Percentiles rank a stretch among this genome's conserved stretches.
Evolutionary conservation across 306 rosid species (phyloP).

Genomic region (Dalbergia cochinchinensis): DNA sequence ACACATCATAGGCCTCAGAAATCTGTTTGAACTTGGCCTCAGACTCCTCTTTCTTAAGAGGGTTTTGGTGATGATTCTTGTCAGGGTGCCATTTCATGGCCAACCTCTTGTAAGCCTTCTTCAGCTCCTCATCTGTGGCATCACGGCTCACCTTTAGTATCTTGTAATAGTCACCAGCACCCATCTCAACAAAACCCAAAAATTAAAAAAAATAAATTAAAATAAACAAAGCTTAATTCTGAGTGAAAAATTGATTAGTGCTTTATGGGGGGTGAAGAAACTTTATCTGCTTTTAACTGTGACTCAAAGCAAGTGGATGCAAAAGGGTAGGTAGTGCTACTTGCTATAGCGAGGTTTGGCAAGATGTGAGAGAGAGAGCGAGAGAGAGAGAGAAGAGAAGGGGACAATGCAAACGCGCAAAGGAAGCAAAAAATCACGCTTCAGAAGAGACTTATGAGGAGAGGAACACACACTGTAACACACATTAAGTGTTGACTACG

Average conservation of each 20-base stretch:
- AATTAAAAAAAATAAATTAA: background rate
- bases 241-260: background rate
- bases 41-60: conserved; percentile 59
- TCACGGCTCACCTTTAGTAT: conserved; percentile 69
- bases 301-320: background rate
- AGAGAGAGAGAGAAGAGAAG: background rate
- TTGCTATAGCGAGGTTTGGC: no score
- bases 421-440: conserved; percentile 33
- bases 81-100: conserved; percentile 88
- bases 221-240: background rate
- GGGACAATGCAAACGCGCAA: conserved; percentile 20
- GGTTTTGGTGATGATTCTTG: conserved; percentile 55
- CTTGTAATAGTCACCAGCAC: conserved; percentile 68
- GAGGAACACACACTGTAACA: background rate
- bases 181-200: conserved; percentile 53
- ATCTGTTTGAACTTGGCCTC: conserved; percentile 81
- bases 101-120: conserved; percentile 71
- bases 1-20: conserved; percentile 79
- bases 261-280: background rate
- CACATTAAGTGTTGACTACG: background rate
- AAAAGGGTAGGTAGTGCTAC: conserved; percentile 24
- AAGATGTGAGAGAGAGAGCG: background rate
- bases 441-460: background rate
- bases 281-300: conserved; percentile 19
- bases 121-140: conserved; percentile 74